These are phyloP conservation scores for Nicotiana sylvestris DNA, from an alignment of 257 asterid species.

Conservation along the genomic window DNA sequence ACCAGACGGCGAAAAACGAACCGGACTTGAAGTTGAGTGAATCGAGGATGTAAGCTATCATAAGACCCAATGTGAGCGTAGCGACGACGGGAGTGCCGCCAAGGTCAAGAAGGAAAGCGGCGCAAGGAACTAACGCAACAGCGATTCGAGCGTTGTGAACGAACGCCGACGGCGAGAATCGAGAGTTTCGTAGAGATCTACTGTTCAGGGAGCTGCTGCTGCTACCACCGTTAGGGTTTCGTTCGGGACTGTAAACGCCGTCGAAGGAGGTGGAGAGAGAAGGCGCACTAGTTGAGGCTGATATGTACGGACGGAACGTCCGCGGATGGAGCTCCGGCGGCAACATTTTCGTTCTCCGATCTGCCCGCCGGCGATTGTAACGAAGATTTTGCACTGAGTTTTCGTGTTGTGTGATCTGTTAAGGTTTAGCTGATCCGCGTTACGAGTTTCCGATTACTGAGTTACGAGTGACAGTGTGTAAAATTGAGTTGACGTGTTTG, in stretches of 20 bases:
- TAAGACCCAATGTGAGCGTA: slow-evolving; percentile 62
- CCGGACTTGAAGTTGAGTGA: slow-evolving; percentile 79
- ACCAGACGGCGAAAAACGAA: slow-evolving; percentile 90
- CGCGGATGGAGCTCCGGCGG: slow-evolving; percentile 97
- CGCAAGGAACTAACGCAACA: slow-evolving; percentile 74
- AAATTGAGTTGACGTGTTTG: slow-evolving; percentile 5
- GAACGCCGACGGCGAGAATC: slow-evolving; percentile 64
- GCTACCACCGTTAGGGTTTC: slow-evolving; percentile 46
- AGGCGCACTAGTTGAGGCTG: slow-evolving; percentile 69
- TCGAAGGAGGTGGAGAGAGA: slow-evolving; percentile 54
- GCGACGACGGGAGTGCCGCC: slow-evolving; percentile 96
- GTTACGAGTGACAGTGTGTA: not conserved
- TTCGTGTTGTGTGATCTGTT: not conserved
- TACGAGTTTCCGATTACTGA: not conserved
- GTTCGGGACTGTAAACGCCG: slow-evolving; percentile 36
- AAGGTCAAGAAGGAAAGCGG: slow-evolving; percentile 87
- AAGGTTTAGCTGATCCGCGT: slow-evolving; percentile 6
- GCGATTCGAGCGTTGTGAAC: slow-evolving; percentile 79
- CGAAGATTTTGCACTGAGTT: not conserved
- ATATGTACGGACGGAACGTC: slow-evolving; percentile 73
- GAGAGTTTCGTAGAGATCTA: slow-evolving; percentile 46
- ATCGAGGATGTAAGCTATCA: slow-evolving; percentile 90
- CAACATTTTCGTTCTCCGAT: slow-evolving; percentile 51
- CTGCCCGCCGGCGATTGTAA: not conserved
- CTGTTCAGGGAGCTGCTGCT: slow-evolving; percentile 31